Evolutionary conservation across 345 rosid genomes (phyloP).

Genomic region (Brassica cretica): DNA sequence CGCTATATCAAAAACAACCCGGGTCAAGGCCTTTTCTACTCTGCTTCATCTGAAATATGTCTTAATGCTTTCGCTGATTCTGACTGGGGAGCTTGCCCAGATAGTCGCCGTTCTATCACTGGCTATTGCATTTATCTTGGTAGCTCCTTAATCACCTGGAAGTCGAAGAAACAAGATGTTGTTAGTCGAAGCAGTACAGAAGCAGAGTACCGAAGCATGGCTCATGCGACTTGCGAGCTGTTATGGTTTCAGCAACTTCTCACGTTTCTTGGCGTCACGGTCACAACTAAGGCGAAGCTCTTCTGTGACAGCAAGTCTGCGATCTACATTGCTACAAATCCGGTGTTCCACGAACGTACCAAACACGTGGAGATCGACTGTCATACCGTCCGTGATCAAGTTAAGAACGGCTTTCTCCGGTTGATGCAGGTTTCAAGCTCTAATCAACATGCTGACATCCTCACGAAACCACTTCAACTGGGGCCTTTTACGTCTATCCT

Average conservation of each 20-base stretch:
- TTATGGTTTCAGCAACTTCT: neutral
- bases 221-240: neutral
- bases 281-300: neutral
- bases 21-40: neutral
- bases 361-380: neutral
- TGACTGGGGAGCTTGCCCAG: neutral
- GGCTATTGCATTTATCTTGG: neutral
- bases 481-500: too few species aligned
- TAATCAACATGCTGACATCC: neutral
- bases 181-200: neutral
- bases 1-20: neutral
- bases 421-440: neutral
- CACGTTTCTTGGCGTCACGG: neutral
- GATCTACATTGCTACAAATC: neutral
- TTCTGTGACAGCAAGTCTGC: neutral
- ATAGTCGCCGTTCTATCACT: neutral
- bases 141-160: neutral
- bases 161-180: neutral
- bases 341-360: neutral
- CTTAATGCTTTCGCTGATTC: neutral
- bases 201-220: neutral
- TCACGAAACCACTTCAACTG: neutral
- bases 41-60: neutral
- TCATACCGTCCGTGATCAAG: neutral
- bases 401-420: neutral